Evolutionary conservation across 257 asterid species (phyloP).

Genomic region (Capsicum baccatum): DNA sequence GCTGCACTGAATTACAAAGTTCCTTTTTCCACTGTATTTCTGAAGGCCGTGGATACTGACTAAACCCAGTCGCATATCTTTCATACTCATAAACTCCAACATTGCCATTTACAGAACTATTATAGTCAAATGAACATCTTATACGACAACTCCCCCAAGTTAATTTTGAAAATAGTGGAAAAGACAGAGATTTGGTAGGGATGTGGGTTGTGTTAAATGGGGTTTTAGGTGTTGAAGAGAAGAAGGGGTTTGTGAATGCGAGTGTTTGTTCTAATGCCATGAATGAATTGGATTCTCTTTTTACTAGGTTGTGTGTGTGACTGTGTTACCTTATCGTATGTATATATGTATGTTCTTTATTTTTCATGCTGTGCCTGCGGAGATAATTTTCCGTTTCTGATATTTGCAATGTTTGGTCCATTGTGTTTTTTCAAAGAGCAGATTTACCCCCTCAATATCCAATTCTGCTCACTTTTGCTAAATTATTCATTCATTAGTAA

Average conservation of each 20-base stretch:
- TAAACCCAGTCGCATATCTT: slow-evolving; percentile 15
- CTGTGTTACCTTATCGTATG: not conserved
- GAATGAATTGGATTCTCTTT: not conserved
- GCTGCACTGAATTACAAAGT: slow-evolving; percentile 61
- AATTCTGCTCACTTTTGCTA: not conserved
- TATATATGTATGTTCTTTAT: not conserved
- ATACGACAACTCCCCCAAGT: slow-evolving; percentile 30
- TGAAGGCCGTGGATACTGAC: slow-evolving; percentile 45
- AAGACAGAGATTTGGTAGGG: slow-evolving; percentile 15
- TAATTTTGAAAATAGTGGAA: slow-evolving; percentile 26
- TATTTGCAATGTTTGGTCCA: not conserved
- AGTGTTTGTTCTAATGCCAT: slow-evolving; percentile 37
- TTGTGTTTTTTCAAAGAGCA: not conserved
- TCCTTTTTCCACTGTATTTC: slow-evolving; percentile 61
- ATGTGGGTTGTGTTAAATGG: slow-evolving; percentile 12
- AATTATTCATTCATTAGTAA: too few species aligned
- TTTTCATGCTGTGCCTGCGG: not conserved
- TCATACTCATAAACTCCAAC: slow-evolving; percentile 29
- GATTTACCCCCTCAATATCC: not conserved
- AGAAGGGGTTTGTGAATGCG: slow-evolving; percentile 3
- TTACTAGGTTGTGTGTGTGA: not conserved
- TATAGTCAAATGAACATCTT: slow-evolving; percentile 41
- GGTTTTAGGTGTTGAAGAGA: slow-evolving; percentile 1
- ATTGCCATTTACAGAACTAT: not conserved
- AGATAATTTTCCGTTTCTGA: not conserved